Base-by-base conservation (phyloP, 768 basidiomycete genomes). In the Leccinum subgranulosum region DNA sequence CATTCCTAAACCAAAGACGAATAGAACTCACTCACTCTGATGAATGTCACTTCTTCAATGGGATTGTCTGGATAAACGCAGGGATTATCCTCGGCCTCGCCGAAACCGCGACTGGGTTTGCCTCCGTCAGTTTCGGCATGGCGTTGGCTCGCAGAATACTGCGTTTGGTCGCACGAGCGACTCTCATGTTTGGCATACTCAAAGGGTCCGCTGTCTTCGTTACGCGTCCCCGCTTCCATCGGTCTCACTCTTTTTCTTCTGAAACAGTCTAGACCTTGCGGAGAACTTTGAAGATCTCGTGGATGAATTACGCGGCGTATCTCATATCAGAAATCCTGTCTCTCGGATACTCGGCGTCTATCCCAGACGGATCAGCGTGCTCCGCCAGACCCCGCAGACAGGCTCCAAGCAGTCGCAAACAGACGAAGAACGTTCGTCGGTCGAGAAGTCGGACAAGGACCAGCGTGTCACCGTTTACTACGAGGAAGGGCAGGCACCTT, bases 91-190 rank as follows among this genome's bases (percentile, higher is more conserved):
- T 91, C 25, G 87, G 87, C 10, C 81, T 82, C 3, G 66, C 85
- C 49, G 90, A 92, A 70, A 83, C 81, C 6, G 68, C 83, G 6
- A 64, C 86, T 10, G 90, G 88, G 1, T 90, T 90, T 61, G 79
- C 78, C 3, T 71, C 74, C 14, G 77, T 75, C 27, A 75, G 76
- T 8, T 90, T 90, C 64, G 80, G 77, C 1, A 62, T 79, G 10
- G 72, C 77, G 1, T 60, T 92, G 14, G 75, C 79, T 9, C 77
- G 90, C 36, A 81, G 89, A 15, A 73, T 84, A 21, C 58, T 92
- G 34, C 77, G 86, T 46, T 69, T 86, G 52, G 39, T 85, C 11
- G 76, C 78, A 3, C 77, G 88, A 48, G 79, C 76, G 0, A 78
- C 73, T 61, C 66, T 92, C 19, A 79, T 82, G 57, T 78, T 86